Evolutionary conservation across 257 asterid species (phyloP).

Genomic region (Mitragyna speciosa): DNA sequence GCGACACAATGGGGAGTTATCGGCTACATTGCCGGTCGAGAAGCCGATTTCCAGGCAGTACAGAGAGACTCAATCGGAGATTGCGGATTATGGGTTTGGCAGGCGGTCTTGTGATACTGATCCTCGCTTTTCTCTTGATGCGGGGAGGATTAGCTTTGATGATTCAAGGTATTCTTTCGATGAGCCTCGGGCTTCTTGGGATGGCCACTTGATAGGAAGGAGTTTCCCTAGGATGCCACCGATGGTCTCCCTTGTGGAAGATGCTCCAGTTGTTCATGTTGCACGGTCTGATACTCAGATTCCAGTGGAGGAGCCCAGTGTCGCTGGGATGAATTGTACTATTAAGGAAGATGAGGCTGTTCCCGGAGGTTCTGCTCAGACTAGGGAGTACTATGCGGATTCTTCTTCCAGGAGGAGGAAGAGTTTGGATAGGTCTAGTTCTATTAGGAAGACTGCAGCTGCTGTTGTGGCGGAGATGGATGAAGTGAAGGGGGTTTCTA

Average conservation of each 20-base stretch:
- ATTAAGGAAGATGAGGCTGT: slow-evolving; percentile 37
- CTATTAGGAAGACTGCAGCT: slow-evolving; percentile 77
- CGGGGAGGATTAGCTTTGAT: slow-evolving; percentile 72
- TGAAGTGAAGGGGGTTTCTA: slow-evolving; percentile 56
- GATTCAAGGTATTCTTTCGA: slow-evolving; percentile 79
- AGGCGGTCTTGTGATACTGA: slow-evolving; percentile 81
- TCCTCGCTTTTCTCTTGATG: slow-evolving; percentile 86
- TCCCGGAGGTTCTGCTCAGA: slow-evolving; percentile 83
- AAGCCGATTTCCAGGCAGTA: slow-evolving; percentile 66
- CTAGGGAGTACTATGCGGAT: slow-evolving; percentile 71
- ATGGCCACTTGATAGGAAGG: slow-evolving; percentile 67
- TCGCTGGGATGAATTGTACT: background rate
- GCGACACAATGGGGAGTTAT: slow-evolving; percentile 42
- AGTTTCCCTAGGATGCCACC: slow-evolving; percentile 63
- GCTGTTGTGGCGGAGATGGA: slow-evolving; percentile 82
- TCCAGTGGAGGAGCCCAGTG: slow-evolving; percentile 57
- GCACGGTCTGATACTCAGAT: slow-evolving; percentile 58
- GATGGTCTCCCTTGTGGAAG: slow-evolving; percentile 77
- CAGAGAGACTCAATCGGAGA: slow-evolving; percentile 79
- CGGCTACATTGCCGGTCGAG: slow-evolving; percentile 62
- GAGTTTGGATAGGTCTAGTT: slow-evolving; percentile 88
- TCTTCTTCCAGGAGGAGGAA: slow-evolving; percentile 79
- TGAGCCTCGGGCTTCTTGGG: slow-evolving; percentile 92
- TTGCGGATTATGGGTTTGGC: slow-evolving; percentile 86
- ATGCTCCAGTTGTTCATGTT: slow-evolving; percentile 52